Conservation (phyloP, 306 rosid genomes). For the barrel medic (Medicago truncatula) region MtrunA17r5.0-ANR NC_053045.1:26965001-26965500, state of each 20-base stretch:
- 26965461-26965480: slow-evolving; percentile 48
- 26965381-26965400: slow-evolving; percentile 52
- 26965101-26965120: slow-evolving; percentile 56
- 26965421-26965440: slow-evolving; percentile 61
- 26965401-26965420: slow-evolving; percentile 46
- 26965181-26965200: slow-evolving; percentile 13
- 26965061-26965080: slow-evolving; percentile 54
- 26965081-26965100: slow-evolving; percentile 55
- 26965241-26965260: slow-evolving; percentile 44
- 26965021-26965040: not conserved
- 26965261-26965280: slow-evolving; percentile 59
- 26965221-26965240: slow-evolving; percentile 13
- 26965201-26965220: slow-evolving; percentile 21
- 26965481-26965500: slow-evolving; percentile 42
- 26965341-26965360: slow-evolving; percentile 42
- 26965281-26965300: slow-evolving; percentile 50
- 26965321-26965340: slow-evolving; percentile 51
- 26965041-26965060: not conserved
- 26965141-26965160: slow-evolving; percentile 52
- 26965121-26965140: slow-evolving; percentile 57
- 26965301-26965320: slow-evolving; percentile 52
- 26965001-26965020: too few relatives aligned
- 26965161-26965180: slow-evolving; percentile 40
- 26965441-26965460: slow-evolving; percentile 50
- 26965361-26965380: slow-evolving; percentile 38